Evolutionary conservation across 2,329 filamentous ascomycete genomes (phyloP).

Genomic region (Ceratocystis alfenasii): DNA sequence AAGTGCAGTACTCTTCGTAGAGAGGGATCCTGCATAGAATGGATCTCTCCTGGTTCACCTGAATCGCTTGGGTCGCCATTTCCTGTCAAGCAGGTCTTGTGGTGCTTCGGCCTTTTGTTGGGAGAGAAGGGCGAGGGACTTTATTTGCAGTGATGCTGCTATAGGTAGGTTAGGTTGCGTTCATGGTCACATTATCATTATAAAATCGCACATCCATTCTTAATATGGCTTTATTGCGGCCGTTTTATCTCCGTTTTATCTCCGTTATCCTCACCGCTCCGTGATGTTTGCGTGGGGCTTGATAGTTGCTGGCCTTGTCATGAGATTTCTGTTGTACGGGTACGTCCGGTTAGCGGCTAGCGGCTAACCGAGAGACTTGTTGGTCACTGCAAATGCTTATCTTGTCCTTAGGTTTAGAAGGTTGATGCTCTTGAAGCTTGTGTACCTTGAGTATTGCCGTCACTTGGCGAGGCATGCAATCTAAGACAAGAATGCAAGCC

Average conservation of each 20-base stretch:
- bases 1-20: conserved; percentile 74
- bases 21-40: background rate
- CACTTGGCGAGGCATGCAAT: background rate
- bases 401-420: background rate
- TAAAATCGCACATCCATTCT: background rate
- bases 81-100: background rate
- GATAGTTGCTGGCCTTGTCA: background rate
- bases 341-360: background rate
- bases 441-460: background rate
- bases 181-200: background rate
- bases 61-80: background rate
- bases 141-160: background rate
- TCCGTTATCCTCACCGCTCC: background rate
- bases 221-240: background rate
- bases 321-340: background rate
- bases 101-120: background rate
- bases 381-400: background rate
- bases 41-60: background rate
- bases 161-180: conserved; percentile 1
- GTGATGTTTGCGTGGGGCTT: background rate
- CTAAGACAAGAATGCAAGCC: background rate
- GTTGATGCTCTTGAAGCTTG: background rate
- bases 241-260: background rate
- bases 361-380: background rate
- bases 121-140: background rate